These are phyloP conservation scores for Penicillium brevicompactum DNA, from an alignment of 2,329 filamentous ascomycete genomes.

Conservation along the genomic window DNA sequence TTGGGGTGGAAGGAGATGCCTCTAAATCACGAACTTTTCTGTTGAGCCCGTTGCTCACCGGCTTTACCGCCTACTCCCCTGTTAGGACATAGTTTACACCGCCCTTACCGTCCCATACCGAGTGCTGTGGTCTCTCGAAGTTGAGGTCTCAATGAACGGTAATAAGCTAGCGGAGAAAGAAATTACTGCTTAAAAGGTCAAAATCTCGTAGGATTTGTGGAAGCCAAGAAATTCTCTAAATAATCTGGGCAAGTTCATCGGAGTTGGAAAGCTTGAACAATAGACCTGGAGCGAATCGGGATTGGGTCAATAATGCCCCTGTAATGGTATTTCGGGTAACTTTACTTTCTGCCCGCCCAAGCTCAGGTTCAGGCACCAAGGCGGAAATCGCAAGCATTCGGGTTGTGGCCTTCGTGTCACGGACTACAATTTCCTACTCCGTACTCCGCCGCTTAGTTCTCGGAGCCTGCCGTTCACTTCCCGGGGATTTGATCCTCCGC, in stretches of 20 bases:
- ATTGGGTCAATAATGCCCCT: background rate
- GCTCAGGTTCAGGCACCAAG: background rate
- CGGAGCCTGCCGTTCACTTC: background rate
- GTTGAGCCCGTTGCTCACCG: conserved; percentile 34
- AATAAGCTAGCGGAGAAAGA: no score
- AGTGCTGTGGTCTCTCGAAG: background rate
- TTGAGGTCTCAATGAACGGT: background rate
- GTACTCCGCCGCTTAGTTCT: background rate
- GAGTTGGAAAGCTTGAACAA: background rate
- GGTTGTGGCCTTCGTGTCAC: background rate
- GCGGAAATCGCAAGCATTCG: background rate
- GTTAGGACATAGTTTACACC: background rate
- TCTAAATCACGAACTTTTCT: conserved; percentile 41
- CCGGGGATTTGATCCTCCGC: background rate
- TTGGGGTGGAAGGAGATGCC: conserved; percentile 32
- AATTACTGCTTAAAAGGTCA: no score
- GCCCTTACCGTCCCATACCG: background rate
- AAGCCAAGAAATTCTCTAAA: no score
- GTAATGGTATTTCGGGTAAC: background rate
- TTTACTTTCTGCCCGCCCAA: background rate
- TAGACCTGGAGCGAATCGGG: background rate
- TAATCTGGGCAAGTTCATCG: no score
- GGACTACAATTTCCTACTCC: background rate
- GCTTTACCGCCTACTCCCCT: background rate
- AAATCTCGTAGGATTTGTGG: no score